A percentile compares a stretch with the other conserved stretches of the same genome.
Evolutionary conservation across 768 basidiomycete genomes (phyloP).

Genomic region (Sistotremastrum suecicum): DNA sequence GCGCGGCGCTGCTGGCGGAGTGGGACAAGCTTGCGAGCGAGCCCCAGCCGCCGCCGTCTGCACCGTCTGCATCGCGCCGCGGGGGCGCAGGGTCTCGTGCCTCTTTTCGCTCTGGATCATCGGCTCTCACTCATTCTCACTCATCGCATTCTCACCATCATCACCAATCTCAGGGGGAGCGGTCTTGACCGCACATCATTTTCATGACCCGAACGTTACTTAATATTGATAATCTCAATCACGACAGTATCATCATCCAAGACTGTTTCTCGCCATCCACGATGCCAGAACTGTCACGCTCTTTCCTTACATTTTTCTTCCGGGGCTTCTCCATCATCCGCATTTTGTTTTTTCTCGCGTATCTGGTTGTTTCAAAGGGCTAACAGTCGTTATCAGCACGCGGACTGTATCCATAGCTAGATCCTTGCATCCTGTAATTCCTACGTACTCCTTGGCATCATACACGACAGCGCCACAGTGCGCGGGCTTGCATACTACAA

Average conservation of each 20-base stretch:
- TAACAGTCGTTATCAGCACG: too few species aligned
- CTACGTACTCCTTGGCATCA: too few species aligned
- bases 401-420: too few species aligned
- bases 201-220: too few species aligned
- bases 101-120: background rate
- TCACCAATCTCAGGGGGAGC: background rate
- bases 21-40: slow-evolving; percentile 30
- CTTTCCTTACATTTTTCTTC: background rate
- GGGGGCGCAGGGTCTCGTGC: background rate
- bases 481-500: too few species aligned
- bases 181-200: background rate
- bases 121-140: background rate
- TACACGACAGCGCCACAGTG: too few species aligned
- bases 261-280: background rate
- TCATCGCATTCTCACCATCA: background rate
- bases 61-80: background rate
- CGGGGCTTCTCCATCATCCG: too few species aligned
- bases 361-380: too few species aligned
- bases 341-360: too few species aligned
- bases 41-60: slow-evolving; percentile 13
- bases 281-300: background rate
- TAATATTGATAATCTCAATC: too few species aligned
- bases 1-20: slow-evolving; percentile 51
- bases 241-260: background rate
- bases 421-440: too few species aligned